phyloP scores from a whole-genome alignment of 2,329 filamentous ascomycete genomes.

The Dothiorella sarmentorum region DNA sequence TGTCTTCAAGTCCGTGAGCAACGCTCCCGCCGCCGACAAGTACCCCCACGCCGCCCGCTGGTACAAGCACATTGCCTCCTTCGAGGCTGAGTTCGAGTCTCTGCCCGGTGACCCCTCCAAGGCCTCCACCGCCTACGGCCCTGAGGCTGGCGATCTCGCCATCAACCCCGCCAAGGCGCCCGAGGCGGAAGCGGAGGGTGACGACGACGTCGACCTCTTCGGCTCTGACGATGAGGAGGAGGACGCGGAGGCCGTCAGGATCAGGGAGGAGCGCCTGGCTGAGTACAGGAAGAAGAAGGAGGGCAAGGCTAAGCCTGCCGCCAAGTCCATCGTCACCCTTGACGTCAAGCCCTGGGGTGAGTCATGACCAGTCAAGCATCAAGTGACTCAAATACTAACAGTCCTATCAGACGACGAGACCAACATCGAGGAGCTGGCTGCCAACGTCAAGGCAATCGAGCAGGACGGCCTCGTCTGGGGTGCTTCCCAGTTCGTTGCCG shows the following conservation, averaged over 20 bases:
- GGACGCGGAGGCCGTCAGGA: conserved; percentile 76
- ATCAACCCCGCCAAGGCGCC: conserved; percentile 84
- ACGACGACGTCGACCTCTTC: conserved; percentile 87
- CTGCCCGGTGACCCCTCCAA: conserved; percentile 89
- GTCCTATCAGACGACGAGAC: conserved; percentile 77
- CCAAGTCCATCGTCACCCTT: conserved; percentile 93
- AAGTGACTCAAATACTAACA: conserved; percentile 23
- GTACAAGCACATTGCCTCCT: conserved; percentile 98
- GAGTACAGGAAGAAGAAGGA: conserved; percentile 98
- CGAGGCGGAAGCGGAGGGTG: conserved; percentile 55
- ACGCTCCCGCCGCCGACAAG: conserved; percentile 74
- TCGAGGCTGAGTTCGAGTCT: conserved; percentile 86
- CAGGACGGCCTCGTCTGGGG: conserved; percentile 97
- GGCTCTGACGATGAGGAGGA: conserved; percentile 92
- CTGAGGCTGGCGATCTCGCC: conserved; percentile 72
- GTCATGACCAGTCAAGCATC: conserved; percentile 35
- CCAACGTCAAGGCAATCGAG: conserved; percentile 75
- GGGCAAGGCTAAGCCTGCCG: conserved; percentile 81
- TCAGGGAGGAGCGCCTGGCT: conserved; percentile 85
- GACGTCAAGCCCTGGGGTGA: conserved; percentile 99
- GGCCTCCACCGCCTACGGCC: conserved; percentile 86
- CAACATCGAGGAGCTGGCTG: conserved; percentile 79
- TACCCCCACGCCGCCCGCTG: conserved; percentile 93
- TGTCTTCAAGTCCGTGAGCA: conserved; percentile 84
- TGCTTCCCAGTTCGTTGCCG: conserved; percentile 79